These are phyloP conservation scores for Brassica rapa DNA, from an alignment of 345 rosid genomes.

Conservation along the genomic window DNA sequence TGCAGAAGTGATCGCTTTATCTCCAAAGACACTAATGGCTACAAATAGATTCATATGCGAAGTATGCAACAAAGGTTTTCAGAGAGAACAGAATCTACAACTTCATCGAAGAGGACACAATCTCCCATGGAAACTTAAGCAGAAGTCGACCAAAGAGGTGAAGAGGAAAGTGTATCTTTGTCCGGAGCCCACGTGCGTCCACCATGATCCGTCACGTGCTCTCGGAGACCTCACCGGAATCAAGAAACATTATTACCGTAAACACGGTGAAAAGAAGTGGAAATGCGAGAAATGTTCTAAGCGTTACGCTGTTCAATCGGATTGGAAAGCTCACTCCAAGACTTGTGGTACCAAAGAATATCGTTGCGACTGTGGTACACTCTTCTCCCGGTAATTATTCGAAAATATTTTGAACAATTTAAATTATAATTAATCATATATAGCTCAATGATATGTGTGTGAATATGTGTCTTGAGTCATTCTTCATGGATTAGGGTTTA, in stretches of 20 bases:
- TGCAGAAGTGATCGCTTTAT: constrained; percentile 83
- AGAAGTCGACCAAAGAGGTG: constrained; percentile 75
- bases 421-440: constrained; percentile 14
- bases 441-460: constrained; percentile 9
- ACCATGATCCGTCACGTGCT: constrained; percentile 80
- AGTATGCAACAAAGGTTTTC: constrained; percentile 87
- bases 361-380: constrained; percentile 81
- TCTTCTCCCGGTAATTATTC: constrained; percentile 65
- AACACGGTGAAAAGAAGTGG: constrained; percentile 87
- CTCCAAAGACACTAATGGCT: constrained; percentile 86
- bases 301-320: constrained; percentile 78
- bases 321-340: constrained; percentile 87
- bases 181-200: constrained; percentile 87
- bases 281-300: constrained; percentile 84
- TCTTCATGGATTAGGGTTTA: constrained; percentile 48
- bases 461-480: constrained; percentile 31
- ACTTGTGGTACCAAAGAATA: constrained; percentile 82
- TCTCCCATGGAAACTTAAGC: constrained; percentile 79
- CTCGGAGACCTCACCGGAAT: constrained; percentile 90
- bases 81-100: constrained; percentile 81
- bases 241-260: constrained; percentile 72
- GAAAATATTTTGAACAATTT: neutral
- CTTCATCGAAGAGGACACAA: constrained; percentile 93
- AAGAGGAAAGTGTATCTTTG: constrained; percentile 79
- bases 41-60: constrained; percentile 86